phyloP scores from a whole-genome alignment of 2,329 filamentous ascomycete species.

The Byssochlamys sp. region DNA sequence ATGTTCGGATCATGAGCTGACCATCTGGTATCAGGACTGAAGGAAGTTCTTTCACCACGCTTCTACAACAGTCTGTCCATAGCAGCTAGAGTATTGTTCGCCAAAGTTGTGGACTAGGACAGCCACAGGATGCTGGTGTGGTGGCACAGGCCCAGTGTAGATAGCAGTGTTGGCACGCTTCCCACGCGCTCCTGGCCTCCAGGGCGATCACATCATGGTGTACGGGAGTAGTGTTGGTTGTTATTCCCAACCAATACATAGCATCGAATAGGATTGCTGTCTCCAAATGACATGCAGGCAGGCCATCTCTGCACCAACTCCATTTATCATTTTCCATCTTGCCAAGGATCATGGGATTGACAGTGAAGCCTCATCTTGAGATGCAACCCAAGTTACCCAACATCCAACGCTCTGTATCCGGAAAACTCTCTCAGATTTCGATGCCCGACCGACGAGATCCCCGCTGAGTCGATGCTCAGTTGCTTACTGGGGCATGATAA shows the following conservation, averaged over 20 bases:
- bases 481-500: neutral
- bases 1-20: neutral
- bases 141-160: neutral
- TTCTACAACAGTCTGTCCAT: neutral
- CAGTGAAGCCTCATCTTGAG: neutral
- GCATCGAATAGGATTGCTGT: neutral
- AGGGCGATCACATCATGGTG: neutral
- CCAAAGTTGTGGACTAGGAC: neutral
- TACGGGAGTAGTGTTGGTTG: neutral
- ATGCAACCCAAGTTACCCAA: neutral
- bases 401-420: neutral
- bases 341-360: neutral
- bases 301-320: neutral
- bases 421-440: neutral
- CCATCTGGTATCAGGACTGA: neutral
- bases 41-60: neutral
- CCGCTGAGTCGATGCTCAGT: neutral
- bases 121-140: neutral
- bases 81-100: neutral
- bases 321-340: neutral
- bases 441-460: neutral
- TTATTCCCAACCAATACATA: neutral
- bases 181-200: neutral
- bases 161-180: neutral
- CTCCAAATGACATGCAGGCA: neutral